These are phyloP conservation scores for Pichia pseudocactophila DNA, from an alignment of 805 yeast genomes.

Conservation along the genomic window DNA sequence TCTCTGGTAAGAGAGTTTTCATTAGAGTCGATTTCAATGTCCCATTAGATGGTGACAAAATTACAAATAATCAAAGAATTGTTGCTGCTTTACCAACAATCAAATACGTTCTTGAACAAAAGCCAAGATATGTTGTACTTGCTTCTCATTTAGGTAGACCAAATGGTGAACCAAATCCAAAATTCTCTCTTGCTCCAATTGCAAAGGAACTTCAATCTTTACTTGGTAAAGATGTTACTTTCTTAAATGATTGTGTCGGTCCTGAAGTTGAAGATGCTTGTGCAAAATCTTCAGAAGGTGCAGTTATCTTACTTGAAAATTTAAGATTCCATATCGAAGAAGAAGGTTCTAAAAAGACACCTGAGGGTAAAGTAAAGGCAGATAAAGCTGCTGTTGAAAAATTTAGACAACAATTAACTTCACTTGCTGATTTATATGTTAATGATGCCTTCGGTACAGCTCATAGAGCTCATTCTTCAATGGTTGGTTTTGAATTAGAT, in stretches of 20 bases:
- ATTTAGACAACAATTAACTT: conserved; percentile 85
- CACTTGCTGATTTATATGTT: conserved; percentile 93
- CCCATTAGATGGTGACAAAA: conserved; percentile 89
- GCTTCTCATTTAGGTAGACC: conserved; percentile 99
- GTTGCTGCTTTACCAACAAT: conserved; percentile 99
- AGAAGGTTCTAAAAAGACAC: conserved; percentile 76
- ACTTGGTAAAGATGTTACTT: conserved; percentile 64
- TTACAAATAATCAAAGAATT: conserved; percentile 99
- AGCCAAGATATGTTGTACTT: conserved; percentile 83
- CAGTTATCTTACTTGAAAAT: conserved; percentile 89
- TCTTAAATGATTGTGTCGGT: conserved; percentile 91
- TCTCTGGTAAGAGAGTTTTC: conserved; percentile 89
- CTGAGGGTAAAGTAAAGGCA: conserved; percentile 93
- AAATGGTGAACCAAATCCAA: conserved; percentile 80
- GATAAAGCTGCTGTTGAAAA: conserved; percentile 70
- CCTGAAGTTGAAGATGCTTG: conserved; percentile 76
- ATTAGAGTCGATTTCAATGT: conserved; percentile 97
- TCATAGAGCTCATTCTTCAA: conserved; percentile 99
- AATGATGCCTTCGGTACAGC: conserved; percentile 99
- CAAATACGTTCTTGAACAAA: conserved; percentile 83
- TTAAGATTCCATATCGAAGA: conserved; percentile 98
- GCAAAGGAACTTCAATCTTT: conserved; percentile 79
- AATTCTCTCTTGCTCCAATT: conserved; percentile 90
- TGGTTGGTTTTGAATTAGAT: conserved; percentile 94
- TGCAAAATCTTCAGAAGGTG: conserved; percentile 64